Evolutionary conservation across 179 eudicot genomes (phyloP).

Genomic region (Corrigiola litoralis): DNA sequence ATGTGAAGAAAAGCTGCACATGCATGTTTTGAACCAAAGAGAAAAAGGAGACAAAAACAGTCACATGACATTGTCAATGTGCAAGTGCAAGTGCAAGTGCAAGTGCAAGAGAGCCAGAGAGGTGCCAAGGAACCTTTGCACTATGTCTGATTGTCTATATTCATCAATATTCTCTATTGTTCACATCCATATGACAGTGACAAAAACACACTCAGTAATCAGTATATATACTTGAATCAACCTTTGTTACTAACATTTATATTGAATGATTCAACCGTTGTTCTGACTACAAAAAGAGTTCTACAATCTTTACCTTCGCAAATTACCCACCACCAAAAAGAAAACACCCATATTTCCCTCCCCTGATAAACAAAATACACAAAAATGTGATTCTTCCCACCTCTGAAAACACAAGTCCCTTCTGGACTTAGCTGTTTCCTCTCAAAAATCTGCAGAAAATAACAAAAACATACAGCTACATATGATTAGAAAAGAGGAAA

Average conservation of each 20-base stretch:
- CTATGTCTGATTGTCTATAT: constrained; percentile 13
- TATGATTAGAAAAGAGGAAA: neutral
- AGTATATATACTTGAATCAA: constrained; percentile 12
- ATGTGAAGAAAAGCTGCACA: constrained; percentile 3
- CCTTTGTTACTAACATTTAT: constrained; percentile 16
- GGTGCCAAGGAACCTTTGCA: constrained; percentile 7
- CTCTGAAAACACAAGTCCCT: constrained; percentile 18
- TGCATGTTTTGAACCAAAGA: constrained; percentile 14
- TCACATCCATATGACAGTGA: constrained; percentile 19
- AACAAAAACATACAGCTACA: constrained; percentile 16
- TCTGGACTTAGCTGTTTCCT: constrained; percentile 25
- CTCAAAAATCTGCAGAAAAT: constrained; percentile 62
- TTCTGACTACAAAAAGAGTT: constrained; percentile 21
- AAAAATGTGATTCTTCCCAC: constrained; percentile 17
- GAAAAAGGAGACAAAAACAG: constrained; percentile 21
- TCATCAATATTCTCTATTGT: constrained; percentile 5
- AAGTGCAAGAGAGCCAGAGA: constrained; percentile 8
- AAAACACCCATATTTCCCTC: neutral
- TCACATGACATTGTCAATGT: constrained; percentile 36
- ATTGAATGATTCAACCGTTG: constrained; percentile 16
- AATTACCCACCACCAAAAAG: constrained; percentile 11
- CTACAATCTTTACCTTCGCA: constrained; percentile 10
- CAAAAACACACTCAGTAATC: constrained; percentile 29
- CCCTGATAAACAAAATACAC: constrained; percentile 18
- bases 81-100: too few species aligned